Evolutionary conservation across 768 basidiomycete genomes (phyloP).

Genomic region (Tylopilus sp.): DNA sequence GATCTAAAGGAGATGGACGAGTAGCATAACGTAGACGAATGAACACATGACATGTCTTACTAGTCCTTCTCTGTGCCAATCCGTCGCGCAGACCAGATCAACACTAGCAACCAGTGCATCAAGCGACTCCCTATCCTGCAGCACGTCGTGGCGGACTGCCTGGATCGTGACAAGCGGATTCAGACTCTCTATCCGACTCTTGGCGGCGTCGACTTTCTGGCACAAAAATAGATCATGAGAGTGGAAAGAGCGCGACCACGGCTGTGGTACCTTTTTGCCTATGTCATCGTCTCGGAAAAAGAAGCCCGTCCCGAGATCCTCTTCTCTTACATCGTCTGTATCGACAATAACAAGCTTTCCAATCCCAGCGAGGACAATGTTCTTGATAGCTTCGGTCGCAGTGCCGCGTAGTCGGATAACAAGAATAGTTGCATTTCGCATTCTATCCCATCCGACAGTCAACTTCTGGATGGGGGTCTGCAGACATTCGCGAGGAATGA

Average conservation of each 20-base stretch:
- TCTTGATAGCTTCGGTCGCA: conserved; percentile 94
- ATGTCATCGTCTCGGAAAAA: conserved; percentile 93
- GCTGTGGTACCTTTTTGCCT: conserved; percentile 67
- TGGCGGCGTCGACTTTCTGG: conserved; percentile 85
- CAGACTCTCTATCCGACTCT: conserved; percentile 78
- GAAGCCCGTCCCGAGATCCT: conserved; percentile 91
- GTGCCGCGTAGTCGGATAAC: conserved; percentile 75
- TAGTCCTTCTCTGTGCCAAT: conserved; percentile 64
- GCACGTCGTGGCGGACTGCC: conserved; percentile 49
- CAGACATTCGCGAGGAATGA: background rate
- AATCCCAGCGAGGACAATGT: conserved; percentile 95
- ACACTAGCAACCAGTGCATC: conserved; percentile 59
- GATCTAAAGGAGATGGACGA: conserved; percentile 38
- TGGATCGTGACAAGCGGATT: conserved; percentile 90
- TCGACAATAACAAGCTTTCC: conserved; percentile 88
- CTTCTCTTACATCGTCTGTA: conserved; percentile 64
- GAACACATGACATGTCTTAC: conserved; percentile 44
- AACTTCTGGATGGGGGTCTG: background rate
- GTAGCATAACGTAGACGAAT: conserved; percentile 8
- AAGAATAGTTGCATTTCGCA: conserved; percentile 90
- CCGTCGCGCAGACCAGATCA: conserved; percentile 87
- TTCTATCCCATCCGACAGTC: conserved; percentile 45
- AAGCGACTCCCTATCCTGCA: conserved; percentile 50
- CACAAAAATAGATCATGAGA: conserved; percentile 18
- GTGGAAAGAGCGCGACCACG: background rate